Base-by-base conservation (phyloP, 2,329 filamentous ascomycete species). In the Verticillium nubilum region DNA sequence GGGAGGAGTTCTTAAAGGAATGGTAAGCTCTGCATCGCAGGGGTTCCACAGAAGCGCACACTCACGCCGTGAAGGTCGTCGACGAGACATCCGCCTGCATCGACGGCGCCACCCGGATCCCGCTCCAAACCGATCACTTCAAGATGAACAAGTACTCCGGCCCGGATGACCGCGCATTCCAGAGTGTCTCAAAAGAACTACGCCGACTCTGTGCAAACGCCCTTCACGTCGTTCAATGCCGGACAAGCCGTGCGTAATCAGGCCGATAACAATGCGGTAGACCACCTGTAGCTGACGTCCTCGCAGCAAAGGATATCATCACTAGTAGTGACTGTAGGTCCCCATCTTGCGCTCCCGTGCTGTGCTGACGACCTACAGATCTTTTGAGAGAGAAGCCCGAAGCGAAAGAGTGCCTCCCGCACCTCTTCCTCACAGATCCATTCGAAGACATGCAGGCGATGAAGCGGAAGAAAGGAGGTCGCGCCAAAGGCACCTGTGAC, bases 401-500 rank as follows among this genome's bases (percentile, higher is more conserved):
- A 12, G 61, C 62, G 6, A 26, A 35, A 50, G 54, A 56, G 5
- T 66, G 63, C 59, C 58, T 62, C 12, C 60, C 58, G 15, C 52
- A 60, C 42, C 63, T 67, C 56, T 65, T 65, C 58, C 37, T 64
- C 37, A 65, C 64, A n/a, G 63, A 66, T 47, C 65, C 62, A 15
- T 33, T 25, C n/a, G 64, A 65, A 15, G 64, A 66, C 37, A 62
- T 35, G 56, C 55, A 61, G 27, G 58, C 47, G 2, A 53, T 66
- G 59, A 66, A 65, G 52, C 65, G 64, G 27, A 66, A 66, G 57
- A 67, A 66, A 58, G 66, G 64, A 5, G 42, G 42, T 33, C 61
- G 63, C 6, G 65, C 59, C 37, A 7, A 15, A 13, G 58, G 56
- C 19, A 66, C 65, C 29, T 67, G 61, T 53, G 64, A 63, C 15